A percentile compares a stretch with the other conserved stretches of the same genome.
These are phyloP conservation scores for Angomonas ambiguus DNA, from an alignment of 208 protist species.

Conservation along the genomic window DNA sequence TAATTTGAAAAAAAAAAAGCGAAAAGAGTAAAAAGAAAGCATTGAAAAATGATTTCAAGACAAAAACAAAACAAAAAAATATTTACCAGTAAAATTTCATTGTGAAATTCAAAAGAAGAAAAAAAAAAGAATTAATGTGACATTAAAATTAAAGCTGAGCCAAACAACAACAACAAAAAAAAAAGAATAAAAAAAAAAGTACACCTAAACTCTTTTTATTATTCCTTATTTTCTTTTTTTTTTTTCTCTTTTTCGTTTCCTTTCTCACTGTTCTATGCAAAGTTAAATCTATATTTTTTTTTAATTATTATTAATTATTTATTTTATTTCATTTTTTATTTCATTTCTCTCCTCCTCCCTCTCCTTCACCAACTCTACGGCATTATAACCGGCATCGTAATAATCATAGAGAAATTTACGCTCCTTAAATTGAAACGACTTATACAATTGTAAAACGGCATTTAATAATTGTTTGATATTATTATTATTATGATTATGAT, in stretches of 20 bases:
- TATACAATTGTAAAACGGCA: conserved; percentile 30
- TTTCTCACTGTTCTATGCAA: too few relatives aligned
- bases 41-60: not conserved
- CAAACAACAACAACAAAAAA: not conserved
- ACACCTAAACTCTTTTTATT: not conserved
- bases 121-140: conserved; percentile 14
- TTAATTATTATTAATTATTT: conserved; percentile 7
- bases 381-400: conserved; percentile 47
- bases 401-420: conserved; percentile 46
- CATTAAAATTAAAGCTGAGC: not conserved
- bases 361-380: conserved; percentile 67
- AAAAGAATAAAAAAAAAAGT: not conserved
- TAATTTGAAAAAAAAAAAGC: not conserved
- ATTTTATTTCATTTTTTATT: not conserved
- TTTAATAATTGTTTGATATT: not conserved
- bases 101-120: not conserved
- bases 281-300: too few relatives aligned
- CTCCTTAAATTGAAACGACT: conserved; percentile 35
- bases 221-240: too few relatives aligned
- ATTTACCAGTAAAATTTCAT: not conserved
- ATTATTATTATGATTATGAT: not conserved
- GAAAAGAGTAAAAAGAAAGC: not conserved
- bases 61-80: not conserved
- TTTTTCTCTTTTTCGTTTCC: too few relatives aligned
- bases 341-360: too few relatives aligned